These are phyloP conservation scores for Emericellopsis cladophorae DNA, from an alignment of 2,329 filamentous ascomycete genomes.

Conservation along the genomic window DNA sequence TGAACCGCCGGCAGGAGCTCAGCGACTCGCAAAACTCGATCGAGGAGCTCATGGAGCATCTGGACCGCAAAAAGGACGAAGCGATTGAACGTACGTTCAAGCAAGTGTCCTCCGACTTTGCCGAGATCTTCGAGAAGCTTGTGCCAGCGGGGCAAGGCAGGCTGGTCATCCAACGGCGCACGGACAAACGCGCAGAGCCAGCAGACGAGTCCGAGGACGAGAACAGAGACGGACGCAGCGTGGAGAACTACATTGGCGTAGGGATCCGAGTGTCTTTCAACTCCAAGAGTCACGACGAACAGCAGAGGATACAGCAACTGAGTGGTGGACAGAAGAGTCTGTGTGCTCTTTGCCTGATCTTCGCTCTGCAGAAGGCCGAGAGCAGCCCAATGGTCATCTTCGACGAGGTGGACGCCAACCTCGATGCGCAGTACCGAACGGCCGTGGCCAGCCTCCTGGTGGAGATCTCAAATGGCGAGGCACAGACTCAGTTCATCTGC, in stretches of 20 bases:
- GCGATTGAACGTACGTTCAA: conserved; percentile 98
- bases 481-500: conserved; percentile 80
- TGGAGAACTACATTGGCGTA: conserved; percentile 94
- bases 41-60: conserved; percentile 78
- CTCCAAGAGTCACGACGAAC: conserved; percentile 87
- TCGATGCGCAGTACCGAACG: conserved; percentile 95
- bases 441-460: conserved; percentile 84
- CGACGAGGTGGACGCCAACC: conserved; percentile 95
- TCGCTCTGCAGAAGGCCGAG: conserved; percentile 96
- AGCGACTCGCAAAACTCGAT: conserved; percentile 80
- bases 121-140: conserved; percentile 84
- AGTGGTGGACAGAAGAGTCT: conserved; percentile 96
- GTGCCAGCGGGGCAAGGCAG: conserved; percentile 88
- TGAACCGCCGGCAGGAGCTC: conserved; percentile 74
- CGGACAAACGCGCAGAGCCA: conserved; percentile 52
- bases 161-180: conserved; percentile 83
- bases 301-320: conserved; percentile 94
- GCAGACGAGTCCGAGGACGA: conserved; percentile 52
- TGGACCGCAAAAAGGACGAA: conserved; percentile 94
- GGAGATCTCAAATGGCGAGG: conserved; percentile 52
- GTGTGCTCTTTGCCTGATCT: conserved; percentile 93
- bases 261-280: conserved; percentile 98
- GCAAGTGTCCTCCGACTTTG: conserved; percentile 89
- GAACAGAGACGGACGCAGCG: conserved; percentile 43
- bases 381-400: conserved; percentile 98